Base-by-base conservation (phyloP, 805 yeast species). In the Hanseniaspora lindneri region DNA sequence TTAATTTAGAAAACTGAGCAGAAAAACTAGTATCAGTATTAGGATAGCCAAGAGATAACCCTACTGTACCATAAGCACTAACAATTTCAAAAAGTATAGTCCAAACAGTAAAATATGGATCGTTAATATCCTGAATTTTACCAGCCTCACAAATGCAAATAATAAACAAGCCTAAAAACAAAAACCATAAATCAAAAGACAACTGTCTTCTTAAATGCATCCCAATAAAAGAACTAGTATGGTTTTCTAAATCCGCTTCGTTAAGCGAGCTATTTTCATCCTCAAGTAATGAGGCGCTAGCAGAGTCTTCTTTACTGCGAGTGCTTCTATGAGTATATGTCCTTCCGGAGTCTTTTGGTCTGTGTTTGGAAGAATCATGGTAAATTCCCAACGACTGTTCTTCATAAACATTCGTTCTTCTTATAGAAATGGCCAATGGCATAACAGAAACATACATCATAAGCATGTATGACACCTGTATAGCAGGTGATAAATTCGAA, bases 361-460 rank as follows among this genome's bases (percentile, higher is more conserved):
- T 51, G 13, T 24, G 9, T 49, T 21, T 50, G 50, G 23, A 53
- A 7, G 42, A 19, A 24, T 42, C 51, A 33, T 48, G 46, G 37
- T 42, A 49, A n/a, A 87, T 74, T n/a, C 98, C 98, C 50, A 92
- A 66, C 0, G 96, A 83, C 60, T 87, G 97, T 59, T 92, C 98
- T 62, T 92, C 99, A 66, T 92, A 92, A 49, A 92, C 99, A 62
- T 92, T 92, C 17, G 98, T 92, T 62, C 96, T 76, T 67, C 99
- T 78, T 53, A 92, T 87, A 33, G 96, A 85, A 54, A 92, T 92
- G 28, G 99, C 98, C 56, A 92, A 69, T 1, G 99, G 99, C 60
- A 88, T 71, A 39, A 89, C 96, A 14, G 97, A 89, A 24, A 92
- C 87, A 66, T 92, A 92, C 98, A 92, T 92, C 97, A 92, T 89